Percentiles rank a stretch among this genome's conserved stretches.
These are phyloP conservation scores for Morella rubra DNA, from an alignment of 306 rosid genomes.

Conservation along the genomic window DNA sequence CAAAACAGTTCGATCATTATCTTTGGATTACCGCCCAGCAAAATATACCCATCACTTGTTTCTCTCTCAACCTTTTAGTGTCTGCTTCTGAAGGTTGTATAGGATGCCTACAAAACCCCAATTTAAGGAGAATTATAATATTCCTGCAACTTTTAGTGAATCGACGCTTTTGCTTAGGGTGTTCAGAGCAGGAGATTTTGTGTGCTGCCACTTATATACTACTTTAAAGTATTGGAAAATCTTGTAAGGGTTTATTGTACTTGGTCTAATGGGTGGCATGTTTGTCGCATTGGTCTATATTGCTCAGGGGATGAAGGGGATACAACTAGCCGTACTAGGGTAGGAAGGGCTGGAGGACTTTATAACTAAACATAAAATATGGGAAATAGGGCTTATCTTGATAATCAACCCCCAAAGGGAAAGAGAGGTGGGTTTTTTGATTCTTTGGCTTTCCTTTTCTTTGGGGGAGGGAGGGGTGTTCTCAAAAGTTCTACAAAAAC, in stretches of 20 bases:
- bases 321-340: not conserved
- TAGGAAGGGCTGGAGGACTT: too few relatives aligned
- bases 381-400: not conserved
- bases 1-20: constrained; percentile 26
- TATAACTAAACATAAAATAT: too few relatives aligned
- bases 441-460: too few relatives aligned
- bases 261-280: not conserved
- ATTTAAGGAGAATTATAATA: constrained; percentile 20
- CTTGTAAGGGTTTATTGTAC: not conserved
- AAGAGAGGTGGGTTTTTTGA: not conserved
- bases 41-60: not conserved
- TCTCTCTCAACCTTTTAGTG: constrained; percentile 20
- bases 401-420: not conserved
- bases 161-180: not conserved
- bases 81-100: constrained; percentile 17
- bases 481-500: too few relatives aligned
- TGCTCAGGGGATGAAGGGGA: not conserved
- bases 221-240: not conserved
- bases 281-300: constrained; percentile 14
- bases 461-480: too few relatives aligned
- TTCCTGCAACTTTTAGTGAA: constrained; percentile 7
- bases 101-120: constrained; percentile 19
- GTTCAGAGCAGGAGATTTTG: constrained; percentile 17
- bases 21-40: constrained; percentile 36
- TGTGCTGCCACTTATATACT: constrained; percentile 2